phyloP scores from a whole-genome alignment of 306 rosid species.

The Ziziphus jujuba region DNA sequence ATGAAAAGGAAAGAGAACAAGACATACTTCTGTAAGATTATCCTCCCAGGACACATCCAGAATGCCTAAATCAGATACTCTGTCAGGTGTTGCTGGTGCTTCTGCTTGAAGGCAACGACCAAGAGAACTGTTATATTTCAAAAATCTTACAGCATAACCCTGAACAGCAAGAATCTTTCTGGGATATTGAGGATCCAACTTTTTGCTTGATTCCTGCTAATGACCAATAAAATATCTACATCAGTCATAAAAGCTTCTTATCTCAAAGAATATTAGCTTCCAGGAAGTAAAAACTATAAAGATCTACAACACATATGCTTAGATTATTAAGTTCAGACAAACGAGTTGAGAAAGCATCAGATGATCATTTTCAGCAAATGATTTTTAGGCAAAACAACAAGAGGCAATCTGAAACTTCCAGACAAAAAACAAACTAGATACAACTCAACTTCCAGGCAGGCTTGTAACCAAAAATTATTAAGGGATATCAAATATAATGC shows the following conservation, averaged over 20 bases:
- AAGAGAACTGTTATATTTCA: conserved; percentile 54
- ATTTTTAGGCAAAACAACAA: conserved; percentile 19
- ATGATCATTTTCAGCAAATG: conserved; percentile 17
- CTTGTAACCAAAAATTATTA: too few relatives aligned
- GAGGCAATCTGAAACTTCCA: neutral
- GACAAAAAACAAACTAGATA: conserved; percentile 17
- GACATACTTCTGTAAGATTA: conserved; percentile 77
- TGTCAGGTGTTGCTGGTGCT: conserved; percentile 83
- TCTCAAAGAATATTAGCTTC: conserved; percentile 8
- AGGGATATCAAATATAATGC: too few relatives aligned
- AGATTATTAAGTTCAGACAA: neutral
- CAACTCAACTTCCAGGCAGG: neutral
- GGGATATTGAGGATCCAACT: conserved; percentile 42
- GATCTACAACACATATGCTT: too few relatives aligned
- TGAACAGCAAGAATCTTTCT: conserved; percentile 41
- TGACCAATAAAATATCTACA: conserved; percentile 30
- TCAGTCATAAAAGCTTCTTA: conserved; percentile 2
- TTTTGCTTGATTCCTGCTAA: conserved; percentile 62
- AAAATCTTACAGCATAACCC: conserved; percentile 74
- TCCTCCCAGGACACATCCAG: conserved; percentile 78
- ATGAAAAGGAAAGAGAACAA: conserved; percentile 18
- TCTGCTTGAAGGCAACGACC: conserved; percentile 58
- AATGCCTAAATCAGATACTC: conserved; percentile 62
- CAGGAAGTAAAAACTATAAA: too few relatives aligned
- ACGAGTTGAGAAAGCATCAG: conserved; percentile 3